Conservation (phyloP, 1,284 basidiomycete genomes). For the Xerocomus amazonicus region DNA sequence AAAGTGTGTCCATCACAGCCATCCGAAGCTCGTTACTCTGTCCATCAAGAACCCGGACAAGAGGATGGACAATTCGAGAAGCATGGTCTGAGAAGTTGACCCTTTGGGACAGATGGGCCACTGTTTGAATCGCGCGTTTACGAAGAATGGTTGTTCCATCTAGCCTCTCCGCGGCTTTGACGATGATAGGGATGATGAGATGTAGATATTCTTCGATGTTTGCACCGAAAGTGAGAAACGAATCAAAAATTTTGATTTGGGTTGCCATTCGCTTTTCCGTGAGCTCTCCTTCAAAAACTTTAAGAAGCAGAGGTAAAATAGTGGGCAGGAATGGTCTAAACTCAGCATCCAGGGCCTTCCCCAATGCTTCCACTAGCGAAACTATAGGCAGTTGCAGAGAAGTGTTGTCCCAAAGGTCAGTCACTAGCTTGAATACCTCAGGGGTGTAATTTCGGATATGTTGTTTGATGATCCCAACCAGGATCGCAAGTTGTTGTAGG, state of each 20-base stretch:
- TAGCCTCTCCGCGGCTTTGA: conserved; percentile 85
- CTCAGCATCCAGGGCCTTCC: conserved; percentile 93
- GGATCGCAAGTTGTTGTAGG: conserved; percentile 93
- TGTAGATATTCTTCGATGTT: conserved; percentile 99
- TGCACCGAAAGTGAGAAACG: conserved; percentile 91
- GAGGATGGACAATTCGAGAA: conserved; percentile 93
- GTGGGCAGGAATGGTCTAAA: conserved; percentile 97
- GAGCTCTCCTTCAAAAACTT: conserved; percentile 86
- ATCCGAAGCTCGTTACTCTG: conserved; percentile 79
- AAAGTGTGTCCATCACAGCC: conserved; percentile 92
- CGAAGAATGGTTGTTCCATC: conserved; percentile 77
- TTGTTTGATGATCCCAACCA: conserved; percentile 97
- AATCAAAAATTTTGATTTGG: conserved; percentile 90
- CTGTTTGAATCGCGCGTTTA: conserved; percentile 87
- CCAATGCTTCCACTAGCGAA: conserved; percentile 91
- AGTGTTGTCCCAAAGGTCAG: conserved; percentile 87
- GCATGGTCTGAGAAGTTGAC: conserved; percentile 99
- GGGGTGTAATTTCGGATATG: conserved; percentile 92
- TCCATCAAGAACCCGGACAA: conserved; percentile 84
- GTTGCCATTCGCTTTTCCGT: conserved; percentile 75
- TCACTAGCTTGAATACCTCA: conserved; percentile 79
- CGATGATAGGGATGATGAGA: conserved; percentile 93
- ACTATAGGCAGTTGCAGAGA: conserved; percentile 91
- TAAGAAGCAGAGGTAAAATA: conserved; percentile 87
- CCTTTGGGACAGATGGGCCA: conserved; percentile 87